These are phyloP conservation scores for Isatis tinctoria DNA, from an alignment of 345 rosid genomes.

Conservation along the genomic window DNA sequence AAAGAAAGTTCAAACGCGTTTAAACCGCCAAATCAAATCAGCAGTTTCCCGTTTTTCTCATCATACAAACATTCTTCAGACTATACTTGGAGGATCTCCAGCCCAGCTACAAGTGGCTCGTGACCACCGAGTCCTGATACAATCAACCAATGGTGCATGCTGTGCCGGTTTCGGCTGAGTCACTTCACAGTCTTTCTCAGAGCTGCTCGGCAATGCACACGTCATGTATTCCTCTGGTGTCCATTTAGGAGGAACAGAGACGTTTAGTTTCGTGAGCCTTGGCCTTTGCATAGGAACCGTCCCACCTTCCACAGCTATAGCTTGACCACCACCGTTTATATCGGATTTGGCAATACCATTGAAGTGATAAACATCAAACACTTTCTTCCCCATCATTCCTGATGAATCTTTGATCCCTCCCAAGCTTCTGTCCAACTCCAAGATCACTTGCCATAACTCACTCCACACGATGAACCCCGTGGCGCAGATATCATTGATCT, in stretches of 20 bases:
- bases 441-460: constrained; percentile 90
- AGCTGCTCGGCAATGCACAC: constrained; percentile 45
- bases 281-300: constrained; percentile 81
- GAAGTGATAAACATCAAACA: constrained; percentile 90
- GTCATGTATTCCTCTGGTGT: constrained; percentile 94
- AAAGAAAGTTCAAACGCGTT: constrained; percentile 24
- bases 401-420: constrained; percentile 94
- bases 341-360: constrained; percentile 98
- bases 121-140: constrained; percentile 91
- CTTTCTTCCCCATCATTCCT: constrained; percentile 94
- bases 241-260: constrained; percentile 99
- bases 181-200: constrained; percentile 54
- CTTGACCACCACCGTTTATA: constrained; percentile 58
- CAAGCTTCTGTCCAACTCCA: constrained; percentile 66
- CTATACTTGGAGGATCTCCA: constrained; percentile 98
- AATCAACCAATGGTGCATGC: constrained; percentile 94
- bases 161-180: constrained; percentile 69
- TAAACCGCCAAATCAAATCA: constrained; percentile 16
- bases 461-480: constrained; percentile 94
- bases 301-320: constrained; percentile 36
- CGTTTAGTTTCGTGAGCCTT: constrained; percentile 84
- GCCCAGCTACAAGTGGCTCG: constrained; percentile 89
- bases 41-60: constrained; percentile 23
- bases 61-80: constrained; percentile 43
- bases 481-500: constrained; percentile 61